phyloP scores from a whole-genome alignment of 164 flowering plant genomes.

The Euptelea pleiosperma region DNA sequence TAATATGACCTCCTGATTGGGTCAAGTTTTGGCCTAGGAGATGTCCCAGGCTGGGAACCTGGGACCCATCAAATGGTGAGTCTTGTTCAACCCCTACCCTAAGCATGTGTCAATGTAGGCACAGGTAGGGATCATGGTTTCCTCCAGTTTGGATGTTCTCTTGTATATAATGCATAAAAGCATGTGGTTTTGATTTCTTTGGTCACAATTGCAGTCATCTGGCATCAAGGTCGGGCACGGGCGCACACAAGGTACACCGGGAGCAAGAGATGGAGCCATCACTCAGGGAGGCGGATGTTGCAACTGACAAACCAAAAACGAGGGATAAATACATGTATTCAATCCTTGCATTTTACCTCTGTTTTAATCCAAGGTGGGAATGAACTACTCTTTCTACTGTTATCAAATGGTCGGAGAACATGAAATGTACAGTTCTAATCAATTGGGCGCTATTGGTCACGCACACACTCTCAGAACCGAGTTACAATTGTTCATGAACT shows the following conservation, averaged over 20 bases:
- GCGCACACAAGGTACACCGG: conserved; percentile 54
- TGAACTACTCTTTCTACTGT: neutral
- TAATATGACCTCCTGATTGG: neutral
- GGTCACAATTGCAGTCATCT: conserved; percentile 47
- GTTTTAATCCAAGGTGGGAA: neutral
- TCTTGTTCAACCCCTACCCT: no score
- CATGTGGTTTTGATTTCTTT: no score
- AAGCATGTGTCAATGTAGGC: no score
- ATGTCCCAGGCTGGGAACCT: neutral
- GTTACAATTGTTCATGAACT: no score
- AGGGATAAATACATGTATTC: neutral
- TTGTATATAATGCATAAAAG: no score
- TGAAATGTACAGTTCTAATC: neutral
- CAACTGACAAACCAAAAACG: conserved; percentile 28
- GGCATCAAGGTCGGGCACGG: conserved; percentile 82
- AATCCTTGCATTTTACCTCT: neutral
- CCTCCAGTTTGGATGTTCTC: no score
- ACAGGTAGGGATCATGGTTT: no score
- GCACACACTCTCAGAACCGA: no score
- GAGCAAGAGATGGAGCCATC: conserved; percentile 64
- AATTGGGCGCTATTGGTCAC: no score
- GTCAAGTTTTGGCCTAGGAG: neutral
- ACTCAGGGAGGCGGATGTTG: conserved; percentile 71
- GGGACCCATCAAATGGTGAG: no score
- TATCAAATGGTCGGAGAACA: neutral